Evolutionary conservation across 768 basidiomycete genomes (phyloP).

Genomic region (Hebeloma cylindrosporum): DNA sequence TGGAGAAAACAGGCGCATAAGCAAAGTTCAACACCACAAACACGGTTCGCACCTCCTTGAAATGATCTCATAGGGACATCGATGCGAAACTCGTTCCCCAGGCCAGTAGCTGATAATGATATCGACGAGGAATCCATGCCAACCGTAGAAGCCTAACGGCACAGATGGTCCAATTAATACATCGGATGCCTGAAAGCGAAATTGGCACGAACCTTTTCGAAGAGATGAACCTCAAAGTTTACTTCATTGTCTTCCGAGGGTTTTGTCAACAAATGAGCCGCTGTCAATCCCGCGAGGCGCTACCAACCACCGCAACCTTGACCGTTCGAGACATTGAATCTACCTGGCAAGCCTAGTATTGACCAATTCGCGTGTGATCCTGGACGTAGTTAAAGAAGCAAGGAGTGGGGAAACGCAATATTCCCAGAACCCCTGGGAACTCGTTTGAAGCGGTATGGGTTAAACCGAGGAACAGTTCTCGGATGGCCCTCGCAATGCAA

Average conservation of each 20-base stretch:
- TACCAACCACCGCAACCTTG: slow-evolving; percentile 70
- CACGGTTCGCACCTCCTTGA: slow-evolving; percentile 58
- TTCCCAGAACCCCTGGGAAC: no score
- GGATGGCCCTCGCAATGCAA: no score
- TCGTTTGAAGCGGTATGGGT: no score
- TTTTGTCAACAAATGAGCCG: slow-evolving; percentile 55
- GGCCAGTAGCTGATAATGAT: slow-evolving; percentile 39
- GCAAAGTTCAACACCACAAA: neutral
- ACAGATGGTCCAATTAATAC: slow-evolving; percentile 1
- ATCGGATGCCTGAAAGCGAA: neutral
- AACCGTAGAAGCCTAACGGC: slow-evolving; percentile 45
- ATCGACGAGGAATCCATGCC: slow-evolving; percentile 72
- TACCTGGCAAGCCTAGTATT: no score
- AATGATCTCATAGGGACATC: slow-evolving; percentile 85
- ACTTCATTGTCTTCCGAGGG: slow-evolving; percentile 36
- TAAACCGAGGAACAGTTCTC: no score
- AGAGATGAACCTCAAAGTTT: slow-evolving; percentile 65
- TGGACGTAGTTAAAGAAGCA: no score
- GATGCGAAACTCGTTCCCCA: slow-evolving; percentile 48
- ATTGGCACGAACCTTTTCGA: slow-evolving; percentile 60
- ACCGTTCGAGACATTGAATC: no score
- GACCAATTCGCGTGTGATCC: no score
- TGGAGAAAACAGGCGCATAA: slow-evolving; percentile 2
- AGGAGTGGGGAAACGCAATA: no score
- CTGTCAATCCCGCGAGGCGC: slow-evolving; percentile 70